Conservation (phyloP, 768 basidiomycete species). For the Boletus rubescentipes region DNA sequence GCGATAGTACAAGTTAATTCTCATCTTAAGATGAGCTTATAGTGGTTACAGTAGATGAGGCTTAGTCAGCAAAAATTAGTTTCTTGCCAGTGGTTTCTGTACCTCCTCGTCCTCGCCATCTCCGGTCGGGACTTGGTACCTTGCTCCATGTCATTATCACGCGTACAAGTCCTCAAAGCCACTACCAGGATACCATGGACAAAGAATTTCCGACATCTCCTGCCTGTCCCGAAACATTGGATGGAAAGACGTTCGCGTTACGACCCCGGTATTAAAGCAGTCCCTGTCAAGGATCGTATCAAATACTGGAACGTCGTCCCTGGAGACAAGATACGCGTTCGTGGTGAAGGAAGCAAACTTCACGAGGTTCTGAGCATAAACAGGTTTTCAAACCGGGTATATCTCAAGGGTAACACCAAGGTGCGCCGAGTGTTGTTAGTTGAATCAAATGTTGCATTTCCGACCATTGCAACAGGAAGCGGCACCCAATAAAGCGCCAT, state of each 20-base stretch:
- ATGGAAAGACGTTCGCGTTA: constrained; percentile 42
- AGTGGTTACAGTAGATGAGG: no score
- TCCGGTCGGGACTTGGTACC: background rate
- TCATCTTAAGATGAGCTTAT: background rate
- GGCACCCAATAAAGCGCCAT: constrained; percentile 22
- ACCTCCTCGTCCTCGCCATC: background rate
- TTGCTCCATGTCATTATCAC: constrained; percentile 30
- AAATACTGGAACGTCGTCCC: constrained; percentile 89
- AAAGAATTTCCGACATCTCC: constrained; percentile 65
- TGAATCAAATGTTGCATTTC: background rate
- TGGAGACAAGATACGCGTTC: constrained; percentile 73
- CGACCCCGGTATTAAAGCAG: constrained; percentile 49
- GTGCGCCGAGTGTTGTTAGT: constrained; percentile 21
- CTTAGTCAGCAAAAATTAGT: constrained; percentile 20
- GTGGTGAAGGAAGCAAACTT: constrained; percentile 60
- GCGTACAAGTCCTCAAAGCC: constrained; percentile 43
- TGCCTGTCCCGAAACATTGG: constrained; percentile 58
- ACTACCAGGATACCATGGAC: constrained; percentile 56
- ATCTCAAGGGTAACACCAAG: constrained; percentile 46
- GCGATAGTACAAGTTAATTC: background rate
- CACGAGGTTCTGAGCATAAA: constrained; percentile 76
- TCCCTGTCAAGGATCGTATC: constrained; percentile 65
- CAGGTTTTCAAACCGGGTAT: constrained; percentile 64
- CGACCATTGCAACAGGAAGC: constrained; percentile 18
- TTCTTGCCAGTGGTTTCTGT: background rate